Conservation (phyloP, 78 protist genomes). For the Diacronema lutheri region DNA sequence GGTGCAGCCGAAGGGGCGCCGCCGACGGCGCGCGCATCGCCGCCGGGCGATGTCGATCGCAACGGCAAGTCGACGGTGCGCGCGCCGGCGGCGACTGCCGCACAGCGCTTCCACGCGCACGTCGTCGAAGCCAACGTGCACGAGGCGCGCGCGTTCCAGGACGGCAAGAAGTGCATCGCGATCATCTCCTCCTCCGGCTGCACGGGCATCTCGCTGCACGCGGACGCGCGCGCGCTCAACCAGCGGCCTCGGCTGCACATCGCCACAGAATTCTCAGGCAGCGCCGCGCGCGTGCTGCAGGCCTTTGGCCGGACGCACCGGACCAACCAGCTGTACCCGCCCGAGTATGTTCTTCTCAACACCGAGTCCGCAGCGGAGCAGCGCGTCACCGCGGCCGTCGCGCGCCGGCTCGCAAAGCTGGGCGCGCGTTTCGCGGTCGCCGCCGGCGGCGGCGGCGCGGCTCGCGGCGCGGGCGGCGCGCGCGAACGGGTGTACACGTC, state of each 20-base stretch:
- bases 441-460: no score
- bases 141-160: background rate
- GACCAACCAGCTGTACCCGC: background rate
- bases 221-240: background rate
- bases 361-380: background rate
- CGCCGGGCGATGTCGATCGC: no score
- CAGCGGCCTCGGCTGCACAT: background rate
- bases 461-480: no score
- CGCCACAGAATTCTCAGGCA: background rate
- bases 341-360: background rate
- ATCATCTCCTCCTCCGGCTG: background rate
- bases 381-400: background rate
- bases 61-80: no score
- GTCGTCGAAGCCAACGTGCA: background rate
- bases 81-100: no score
- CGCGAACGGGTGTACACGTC: no score
- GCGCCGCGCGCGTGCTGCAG: background rate
- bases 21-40: no score
- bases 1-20: no score
- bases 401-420: background rate
- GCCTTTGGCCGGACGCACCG: background rate
- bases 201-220: background rate
- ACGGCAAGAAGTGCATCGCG: background rate
- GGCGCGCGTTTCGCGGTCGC: no score
- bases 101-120: no score